Evolutionary conservation across 371 early-diverging fungal species (phyloP).

Genomic region (Lichtheimia ramosa): DNA sequence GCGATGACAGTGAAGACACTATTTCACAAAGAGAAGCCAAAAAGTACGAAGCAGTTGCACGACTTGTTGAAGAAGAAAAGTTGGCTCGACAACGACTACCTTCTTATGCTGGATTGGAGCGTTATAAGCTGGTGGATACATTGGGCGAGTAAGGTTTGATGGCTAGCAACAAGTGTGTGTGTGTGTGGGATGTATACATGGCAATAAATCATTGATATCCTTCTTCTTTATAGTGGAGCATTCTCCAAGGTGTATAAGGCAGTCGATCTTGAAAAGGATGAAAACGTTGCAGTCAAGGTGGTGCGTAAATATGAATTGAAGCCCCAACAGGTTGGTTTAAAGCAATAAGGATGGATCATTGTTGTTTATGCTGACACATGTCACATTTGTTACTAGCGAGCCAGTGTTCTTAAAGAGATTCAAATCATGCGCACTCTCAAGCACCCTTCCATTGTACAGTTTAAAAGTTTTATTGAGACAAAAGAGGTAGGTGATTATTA

Average conservation of each 20-base stretch:
- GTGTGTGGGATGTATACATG: not conserved
- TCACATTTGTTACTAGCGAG: constrained; percentile 43
- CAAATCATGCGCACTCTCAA: constrained; percentile 80
- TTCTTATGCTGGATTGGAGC: constrained; percentile 31
- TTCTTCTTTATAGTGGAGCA: constrained; percentile 57
- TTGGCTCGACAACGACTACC: constrained; percentile 17
- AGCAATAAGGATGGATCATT: not conserved
- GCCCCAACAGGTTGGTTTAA: constrained; percentile 17
- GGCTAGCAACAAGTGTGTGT: not conserved
- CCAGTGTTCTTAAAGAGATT: constrained; percentile 84
- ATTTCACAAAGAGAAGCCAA: constrained; percentile 12
- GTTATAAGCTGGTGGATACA: constrained; percentile 47
- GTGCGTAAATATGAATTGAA: constrained; percentile 56
- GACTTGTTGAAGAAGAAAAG: constrained; percentile 20
- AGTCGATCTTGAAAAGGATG: constrained; percentile 45
- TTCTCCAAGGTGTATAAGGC: constrained; percentile 79
- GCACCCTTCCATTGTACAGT: constrained; percentile 78
- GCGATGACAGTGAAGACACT: constrained; percentile 1
- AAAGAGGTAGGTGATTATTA: constrained; percentile 49
- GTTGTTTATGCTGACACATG: not conserved
- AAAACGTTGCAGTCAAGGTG: constrained; percentile 75
- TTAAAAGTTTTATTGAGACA: constrained; percentile 68
- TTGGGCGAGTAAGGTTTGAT: constrained; percentile 60
- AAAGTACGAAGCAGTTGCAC: constrained; percentile 21
- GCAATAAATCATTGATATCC: no score